A percentile compares a stretch with the other conserved stretches of the same genome.
These are phyloP conservation scores for Aureobasidium musti DNA, from an alignment of 2,329 filamentous ascomycete species.

Conservation along the genomic window DNA sequence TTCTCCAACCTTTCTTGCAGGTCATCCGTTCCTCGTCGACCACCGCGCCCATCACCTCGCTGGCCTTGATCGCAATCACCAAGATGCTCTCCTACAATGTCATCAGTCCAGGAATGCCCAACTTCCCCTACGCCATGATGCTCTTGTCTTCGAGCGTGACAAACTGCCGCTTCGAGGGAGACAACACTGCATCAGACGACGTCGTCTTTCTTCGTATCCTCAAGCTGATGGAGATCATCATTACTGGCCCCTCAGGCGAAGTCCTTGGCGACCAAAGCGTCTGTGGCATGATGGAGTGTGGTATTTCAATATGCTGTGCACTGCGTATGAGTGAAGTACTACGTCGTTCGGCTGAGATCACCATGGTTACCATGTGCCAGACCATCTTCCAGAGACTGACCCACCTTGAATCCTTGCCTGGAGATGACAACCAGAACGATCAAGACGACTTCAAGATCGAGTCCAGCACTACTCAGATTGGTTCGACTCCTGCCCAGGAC, in stretches of 20 bases:
- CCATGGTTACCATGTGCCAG: slow-evolving; percentile 99
- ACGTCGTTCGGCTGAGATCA: slow-evolving; percentile 87
- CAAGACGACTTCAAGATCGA: slow-evolving; percentile 82
- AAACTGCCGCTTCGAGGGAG: slow-evolving; percentile 96
- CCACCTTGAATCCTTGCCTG: slow-evolving; percentile 63
- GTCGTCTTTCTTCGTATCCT: slow-evolving; percentile 92
- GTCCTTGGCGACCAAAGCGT: slow-evolving; percentile 97
- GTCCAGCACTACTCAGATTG: slow-evolving; percentile 46
- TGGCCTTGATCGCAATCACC: slow-evolving; percentile 88
- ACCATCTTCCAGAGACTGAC: slow-evolving; percentile 95
- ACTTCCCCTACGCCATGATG: slow-evolving; percentile 90
- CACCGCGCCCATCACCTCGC: slow-evolving; percentile 91
- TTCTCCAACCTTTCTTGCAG: slow-evolving; percentile 92
- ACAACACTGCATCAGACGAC: slow-evolving; percentile 91
- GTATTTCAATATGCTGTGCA: slow-evolving; percentile 95
- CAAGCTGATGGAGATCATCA: slow-evolving; percentile 98
- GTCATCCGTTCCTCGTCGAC: slow-evolving; percentile 96
- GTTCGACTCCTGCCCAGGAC: slow-evolving; percentile 16
- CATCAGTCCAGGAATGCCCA: slow-evolving; percentile 78
- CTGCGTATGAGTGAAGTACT: slow-evolving; percentile 86
- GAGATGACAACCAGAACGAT: slow-evolving; percentile 66
- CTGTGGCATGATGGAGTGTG: slow-evolving; percentile 99
- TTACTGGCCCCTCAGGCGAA: slow-evolving; percentile 88
- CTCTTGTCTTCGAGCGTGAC: slow-evolving; percentile 92
- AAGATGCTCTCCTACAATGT: slow-evolving; percentile 98